Conservation (phyloP, 768 basidiomycete genomes). For the Leccinum truebloodii region DNA sequence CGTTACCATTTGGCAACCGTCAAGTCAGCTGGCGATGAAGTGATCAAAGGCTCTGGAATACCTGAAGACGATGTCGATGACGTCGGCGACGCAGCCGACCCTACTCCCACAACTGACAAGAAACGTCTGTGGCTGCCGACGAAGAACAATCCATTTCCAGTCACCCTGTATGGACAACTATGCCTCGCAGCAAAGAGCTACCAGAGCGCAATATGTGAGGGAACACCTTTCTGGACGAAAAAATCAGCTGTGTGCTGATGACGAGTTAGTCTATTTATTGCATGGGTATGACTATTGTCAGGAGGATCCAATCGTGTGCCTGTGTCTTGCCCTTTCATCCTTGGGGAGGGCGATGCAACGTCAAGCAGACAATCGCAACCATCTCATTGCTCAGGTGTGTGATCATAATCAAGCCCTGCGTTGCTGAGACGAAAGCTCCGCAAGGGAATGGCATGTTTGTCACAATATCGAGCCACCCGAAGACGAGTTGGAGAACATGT, state of each 20-base stretch:
- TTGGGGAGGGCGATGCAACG: slow-evolving; percentile 89
- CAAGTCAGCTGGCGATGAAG: slow-evolving; percentile 22
- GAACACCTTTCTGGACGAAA: not conserved
- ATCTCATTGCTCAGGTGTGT: slow-evolving; percentile 72
- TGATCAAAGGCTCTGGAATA: slow-evolving; percentile 18
- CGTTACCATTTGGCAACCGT: slow-evolving; percentile 50
- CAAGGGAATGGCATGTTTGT: slow-evolving; percentile 83
- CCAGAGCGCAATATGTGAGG: slow-evolving; percentile 88
- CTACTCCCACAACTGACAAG: slow-evolving; percentile 22
- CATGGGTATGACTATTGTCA: slow-evolving; percentile 86
- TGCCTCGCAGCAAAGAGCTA: slow-evolving; percentile 85
- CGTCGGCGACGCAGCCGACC: slow-evolving; percentile 18
- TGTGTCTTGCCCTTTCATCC: slow-evolving; percentile 81
- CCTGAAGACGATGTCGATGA: slow-evolving; percentile 40
- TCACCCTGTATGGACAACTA: slow-evolving; percentile 79
- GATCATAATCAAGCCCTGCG: not conserved
- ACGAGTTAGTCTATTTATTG: slow-evolving; percentile 72
- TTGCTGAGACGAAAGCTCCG: not conserved
- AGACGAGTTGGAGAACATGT: slow-evolving; percentile 39
- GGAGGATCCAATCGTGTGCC: slow-evolving; percentile 82
- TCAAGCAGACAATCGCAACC: slow-evolving; percentile 90
- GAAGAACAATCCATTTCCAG: slow-evolving; percentile 68
- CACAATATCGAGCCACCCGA: slow-evolving; percentile 73
- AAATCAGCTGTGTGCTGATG: not conserved
- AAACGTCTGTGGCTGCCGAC: slow-evolving; percentile 50